Evolutionary conservation across 129 eudicot genomes (phyloP), one percentile per base, ranked within the genome.

Genomic region (Oenanthe sinensis): DNA sequence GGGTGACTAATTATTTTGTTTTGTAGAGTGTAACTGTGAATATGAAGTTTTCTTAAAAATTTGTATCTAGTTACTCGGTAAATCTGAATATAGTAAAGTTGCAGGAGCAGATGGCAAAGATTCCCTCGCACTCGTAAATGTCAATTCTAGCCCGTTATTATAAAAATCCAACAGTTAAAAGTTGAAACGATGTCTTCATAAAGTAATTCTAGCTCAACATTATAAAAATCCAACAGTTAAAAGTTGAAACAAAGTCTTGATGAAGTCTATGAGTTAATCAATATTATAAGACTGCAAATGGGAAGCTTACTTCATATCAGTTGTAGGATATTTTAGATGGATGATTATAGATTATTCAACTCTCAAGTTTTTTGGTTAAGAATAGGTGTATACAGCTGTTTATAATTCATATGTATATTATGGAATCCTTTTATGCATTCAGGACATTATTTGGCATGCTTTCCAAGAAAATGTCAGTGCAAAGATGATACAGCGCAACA

Each of bases 401-500:
- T 70, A 70, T 70, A 39, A 70, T 70, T n/a, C 43, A 36, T 17
- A 8, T 72, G 26, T 43, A 72, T 46, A 39, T 26, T 24, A 26
- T 16, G n/a, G 13, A 24, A 24, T 72, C 11, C 20, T 74, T 46
- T 60, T 74, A n/a, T 3, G 26, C 63, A 26, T 36, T 15, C 83
- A 88, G 91, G 87, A 82, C 7, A 74, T 85, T 8, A 78, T 85
- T 77, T 73, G 80, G 75, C 28, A 79, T 74, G 91, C 89, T 68
- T 77, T 85, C 24, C 79, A 77, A 36, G 71, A 26, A 71, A 82
- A 77, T 81, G 87, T 37, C 22, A 78, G 80, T 50, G 92, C 89
- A 22, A 88, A 82, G 87, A 86, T 86, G 83, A 75, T 88, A 77
- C 89, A 60, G 17, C 75, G 28, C 47, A 79, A 58, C 76, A 71